Conservation (phyloP, 192 early-diverging fungal genomes). For the Backusella liffmaniae region DNA sequence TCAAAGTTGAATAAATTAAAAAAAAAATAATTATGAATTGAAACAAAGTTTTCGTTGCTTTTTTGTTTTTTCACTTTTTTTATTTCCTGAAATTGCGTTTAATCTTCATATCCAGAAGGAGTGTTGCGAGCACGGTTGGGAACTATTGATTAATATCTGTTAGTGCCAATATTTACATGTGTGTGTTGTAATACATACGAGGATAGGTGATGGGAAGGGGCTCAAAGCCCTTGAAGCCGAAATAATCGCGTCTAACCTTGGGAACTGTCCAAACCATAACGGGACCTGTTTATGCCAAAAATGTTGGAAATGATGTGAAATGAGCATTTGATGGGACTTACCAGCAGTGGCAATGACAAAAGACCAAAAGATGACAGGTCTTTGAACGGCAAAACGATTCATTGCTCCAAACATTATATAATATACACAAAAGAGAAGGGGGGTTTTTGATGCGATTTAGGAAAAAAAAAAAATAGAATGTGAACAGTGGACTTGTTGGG, state of each 20-base stretch:
- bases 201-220: constrained; percentile 36
- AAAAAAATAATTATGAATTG: neutral
- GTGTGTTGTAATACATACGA: constrained; percentile 10
- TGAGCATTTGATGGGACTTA: neutral
- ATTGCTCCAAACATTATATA: constrained; percentile 27
- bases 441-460: neutral
- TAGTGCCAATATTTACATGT: neutral
- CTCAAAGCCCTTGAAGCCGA: constrained; percentile 34
- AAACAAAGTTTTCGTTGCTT: neutral
- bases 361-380: constrained; percentile 36
- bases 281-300: constrained; percentile 18
- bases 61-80: neutral
- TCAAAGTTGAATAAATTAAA: neutral
- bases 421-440: constrained; percentile 7
- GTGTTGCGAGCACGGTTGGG: constrained; percentile 31
- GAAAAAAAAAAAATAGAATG: constrained; percentile 2
- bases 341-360: constrained; percentile 35
- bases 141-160: constrained; percentile 2
- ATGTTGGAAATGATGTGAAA: neutral
- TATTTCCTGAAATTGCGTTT: constrained; percentile 3
- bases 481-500: neutral
- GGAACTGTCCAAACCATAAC: constrained; percentile 37
- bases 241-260: constrained; percentile 34
- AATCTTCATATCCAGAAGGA: constrained; percentile 38
- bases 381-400: constrained; percentile 32